Evolutionary conservation across 306 rosid species (phyloP).

Genomic region (Canavalia ensiformis): DNA sequence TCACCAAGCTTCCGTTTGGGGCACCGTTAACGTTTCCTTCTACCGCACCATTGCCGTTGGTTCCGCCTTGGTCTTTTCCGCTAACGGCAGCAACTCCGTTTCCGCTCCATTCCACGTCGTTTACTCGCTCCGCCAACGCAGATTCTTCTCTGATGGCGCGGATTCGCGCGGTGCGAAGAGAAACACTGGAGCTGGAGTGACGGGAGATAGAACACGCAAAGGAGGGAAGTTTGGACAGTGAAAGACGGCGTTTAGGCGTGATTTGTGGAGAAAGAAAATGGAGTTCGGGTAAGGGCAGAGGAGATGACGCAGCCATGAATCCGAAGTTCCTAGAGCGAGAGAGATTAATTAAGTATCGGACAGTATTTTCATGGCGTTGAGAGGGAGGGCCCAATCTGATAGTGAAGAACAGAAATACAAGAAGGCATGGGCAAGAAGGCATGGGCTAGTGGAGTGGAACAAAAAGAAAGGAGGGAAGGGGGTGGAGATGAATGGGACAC

Average conservation of each 20-base stretch:
- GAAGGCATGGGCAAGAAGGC: conserved; percentile 18
- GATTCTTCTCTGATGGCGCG: conserved; percentile 73
- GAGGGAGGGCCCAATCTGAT: conserved; percentile 7
- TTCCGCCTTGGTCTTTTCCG: not conserved
- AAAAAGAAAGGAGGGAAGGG: conserved; percentile 43
- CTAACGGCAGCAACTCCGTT: conserved; percentile 62
- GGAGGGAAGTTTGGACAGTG: conserved; percentile 47
- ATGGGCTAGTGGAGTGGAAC: conserved; percentile 1
- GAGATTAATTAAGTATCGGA: conserved; percentile 23
- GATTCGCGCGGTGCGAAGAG: conserved; percentile 52
- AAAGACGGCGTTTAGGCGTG: conserved; percentile 56
- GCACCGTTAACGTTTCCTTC: conserved; percentile 58
- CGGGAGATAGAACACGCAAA: conserved; percentile 39
- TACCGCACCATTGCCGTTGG: conserved; percentile 52
- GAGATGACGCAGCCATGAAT: conserved; percentile 61
- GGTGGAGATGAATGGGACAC: conserved; percentile 50
- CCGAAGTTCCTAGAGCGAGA: not conserved
- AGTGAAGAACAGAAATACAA: not conserved
- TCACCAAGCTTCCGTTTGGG: conserved; percentile 63
- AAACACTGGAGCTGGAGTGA: conserved; percentile 32
- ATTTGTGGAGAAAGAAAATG: conserved; percentile 64
- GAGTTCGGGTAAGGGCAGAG: conserved; percentile 64
- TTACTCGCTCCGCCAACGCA: conserved; percentile 60
- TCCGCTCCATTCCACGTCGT: conserved; percentile 63
- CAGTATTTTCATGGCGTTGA: conserved; percentile 55